These are phyloP conservation scores for Candida adriatica DNA, from an alignment of 805 yeast genomes.

Conservation along the genomic window DNA sequence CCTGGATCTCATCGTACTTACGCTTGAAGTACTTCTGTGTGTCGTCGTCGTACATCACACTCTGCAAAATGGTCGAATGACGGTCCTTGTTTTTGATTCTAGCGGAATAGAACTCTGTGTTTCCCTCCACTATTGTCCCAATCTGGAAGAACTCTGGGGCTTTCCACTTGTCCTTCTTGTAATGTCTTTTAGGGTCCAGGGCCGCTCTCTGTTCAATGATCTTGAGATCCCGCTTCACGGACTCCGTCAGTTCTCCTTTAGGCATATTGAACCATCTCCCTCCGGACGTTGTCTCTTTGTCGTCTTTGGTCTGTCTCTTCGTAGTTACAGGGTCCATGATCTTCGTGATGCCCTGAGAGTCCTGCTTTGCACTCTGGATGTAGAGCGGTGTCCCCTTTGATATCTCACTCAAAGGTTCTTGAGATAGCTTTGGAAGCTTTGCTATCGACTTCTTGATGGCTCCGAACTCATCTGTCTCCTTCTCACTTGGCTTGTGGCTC, in stretches of 20 bases:
- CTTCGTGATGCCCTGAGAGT: constrained; percentile 20
- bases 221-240: constrained; percentile 67
- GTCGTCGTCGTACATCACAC: constrained; percentile 67
- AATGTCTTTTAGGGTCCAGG: constrained; percentile 91
- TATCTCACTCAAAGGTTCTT: constrained; percentile 12
- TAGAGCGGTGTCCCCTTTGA: constrained; percentile 17
- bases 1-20: constrained; percentile 76
- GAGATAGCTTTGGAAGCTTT: constrained; percentile 31
- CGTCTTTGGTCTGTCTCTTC: constrained; percentile 13
- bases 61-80: constrained; percentile 74
- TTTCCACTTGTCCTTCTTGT: constrained; percentile 77
- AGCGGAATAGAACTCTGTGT: constrained; percentile 66
- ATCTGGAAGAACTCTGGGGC: constrained; percentile 76
- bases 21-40: constrained; percentile 75
- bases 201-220: constrained; percentile 83
- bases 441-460: constrained; percentile 30
- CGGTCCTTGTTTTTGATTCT: constrained; percentile 66
- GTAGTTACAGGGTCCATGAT: constrained; percentile 42
- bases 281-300: constrained; percentile 34
- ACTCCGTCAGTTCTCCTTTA: constrained; percentile 64
- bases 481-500: constrained; percentile 1
- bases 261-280: constrained; percentile 77
- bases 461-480: constrained; percentile 25
- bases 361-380: constrained; percentile 5
- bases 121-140: constrained; percentile 83